Percentiles rank a stretch among this genome's conserved stretches.
Conservation (phyloP, 2,329 filamentous ascomycete species). For the Plectosphaerella sp. region DNA sequence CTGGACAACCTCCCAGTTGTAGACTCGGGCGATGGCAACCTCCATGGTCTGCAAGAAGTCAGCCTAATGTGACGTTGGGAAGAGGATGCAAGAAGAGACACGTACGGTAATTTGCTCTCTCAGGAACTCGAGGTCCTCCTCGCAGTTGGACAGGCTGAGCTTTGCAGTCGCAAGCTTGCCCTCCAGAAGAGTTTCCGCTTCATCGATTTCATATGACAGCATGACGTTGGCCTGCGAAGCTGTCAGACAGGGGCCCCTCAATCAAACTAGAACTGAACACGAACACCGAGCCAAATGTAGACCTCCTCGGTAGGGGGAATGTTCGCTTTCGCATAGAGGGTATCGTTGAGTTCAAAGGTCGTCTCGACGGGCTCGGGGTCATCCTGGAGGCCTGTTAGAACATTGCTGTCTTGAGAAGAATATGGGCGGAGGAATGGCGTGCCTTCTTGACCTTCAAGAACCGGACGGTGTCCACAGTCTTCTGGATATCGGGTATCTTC, state of each 20-base stretch:
- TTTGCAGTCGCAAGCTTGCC: slow-evolving; percentile 78
- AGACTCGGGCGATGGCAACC: slow-evolving; percentile 93
- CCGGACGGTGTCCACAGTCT: slow-evolving; percentile 86
- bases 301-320: slow-evolving; percentile 85
- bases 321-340: slow-evolving; percentile 82
- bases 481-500: slow-evolving; percentile 96
- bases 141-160: slow-evolving; percentile 77
- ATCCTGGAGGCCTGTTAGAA: slow-evolving; percentile 24
- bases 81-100: slow-evolving; percentile 8
- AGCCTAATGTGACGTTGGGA: slow-evolving; percentile 5
- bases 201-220: slow-evolving; percentile 87
- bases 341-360: slow-evolving; percentile 95
- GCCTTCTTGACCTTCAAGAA: slow-evolving; percentile 79
- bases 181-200: slow-evolving; percentile 74
- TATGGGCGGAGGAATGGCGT: slow-evolving; percentile 11
- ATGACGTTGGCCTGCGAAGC: slow-evolving; percentile 80
- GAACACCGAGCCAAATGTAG: slow-evolving; percentile 91
- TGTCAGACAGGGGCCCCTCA: slow-evolving; percentile 15
- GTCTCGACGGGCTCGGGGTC: slow-evolving; percentile 74
- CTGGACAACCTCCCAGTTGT: slow-evolving; percentile 98
- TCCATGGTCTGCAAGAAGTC: slow-evolving; percentile 72
- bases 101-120: slow-evolving; percentile 92
- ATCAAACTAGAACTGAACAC: slow-evolving; percentile 18
- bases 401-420: background rate
- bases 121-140: slow-evolving; percentile 94